Evolutionary conservation across 306 rosid species (phyloP).

Genomic region (Elaeagnus macrophylla): DNA sequence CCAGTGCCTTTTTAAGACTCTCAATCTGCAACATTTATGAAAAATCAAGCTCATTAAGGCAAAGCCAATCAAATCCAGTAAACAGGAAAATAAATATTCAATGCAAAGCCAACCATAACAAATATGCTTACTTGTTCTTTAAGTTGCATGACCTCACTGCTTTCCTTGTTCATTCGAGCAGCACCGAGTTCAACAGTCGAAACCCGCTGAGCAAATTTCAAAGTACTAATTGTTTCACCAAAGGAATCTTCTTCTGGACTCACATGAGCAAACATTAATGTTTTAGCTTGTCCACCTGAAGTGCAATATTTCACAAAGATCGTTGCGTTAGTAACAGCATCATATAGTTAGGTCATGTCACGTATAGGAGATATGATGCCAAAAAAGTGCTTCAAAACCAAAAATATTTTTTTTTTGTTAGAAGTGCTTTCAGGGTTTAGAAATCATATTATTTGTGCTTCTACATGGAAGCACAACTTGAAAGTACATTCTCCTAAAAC

Average conservation of each 20-base stretch:
- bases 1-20: conserved; percentile 66
- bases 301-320: conserved; percentile 19
- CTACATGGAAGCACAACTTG: too few species aligned
- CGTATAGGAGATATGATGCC: too few species aligned
- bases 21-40: conserved; percentile 44
- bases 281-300: conserved; percentile 91
- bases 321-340: conserved; percentile 11
- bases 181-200: conserved; percentile 85
- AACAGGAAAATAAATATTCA: neutral
- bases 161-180: conserved; percentile 69
- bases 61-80: too few species aligned
- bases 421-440: too few species aligned
- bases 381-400: too few species aligned
- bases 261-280: conserved; percentile 91
- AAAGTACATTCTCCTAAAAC: neutral
- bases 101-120: neutral
- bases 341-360: too few species aligned
- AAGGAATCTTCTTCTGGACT: conserved; percentile 89
- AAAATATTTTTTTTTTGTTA: too few species aligned
- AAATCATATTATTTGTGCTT: too few species aligned
- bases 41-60: neutral
- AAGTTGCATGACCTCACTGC: conserved; percentile 69
- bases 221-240: conserved; percentile 71
- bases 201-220: conserved; percentile 88
- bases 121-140: conserved; percentile 56